Base-by-base conservation (phyloP, 1,284 basidiomycete genomes). In the Pseudozyma flocculosa region DNA sequence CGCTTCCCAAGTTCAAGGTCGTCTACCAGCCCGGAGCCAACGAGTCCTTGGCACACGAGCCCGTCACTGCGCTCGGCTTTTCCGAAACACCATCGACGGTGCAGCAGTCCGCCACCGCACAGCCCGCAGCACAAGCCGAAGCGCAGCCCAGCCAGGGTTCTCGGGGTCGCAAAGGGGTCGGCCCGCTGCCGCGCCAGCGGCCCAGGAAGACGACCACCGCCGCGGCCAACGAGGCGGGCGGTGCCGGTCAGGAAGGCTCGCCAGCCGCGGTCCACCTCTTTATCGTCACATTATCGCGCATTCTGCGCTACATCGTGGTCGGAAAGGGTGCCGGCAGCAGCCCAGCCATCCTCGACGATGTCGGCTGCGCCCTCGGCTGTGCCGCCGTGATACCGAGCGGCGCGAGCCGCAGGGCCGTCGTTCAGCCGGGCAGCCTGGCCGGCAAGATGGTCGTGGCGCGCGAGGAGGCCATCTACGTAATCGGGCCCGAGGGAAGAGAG, bases 31-130 rank as follows among this genome's bases (percentile, higher is more conserved):
- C 74, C 4, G 44, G 53, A 0, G 29, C 41, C 18, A 43, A 45
- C 2, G 44, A 61, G 17, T 40, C 41, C 1, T 58, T 68, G n/a
- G 66, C 54, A 2, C 66, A 68, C n/a, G 92, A 97, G 71, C 90
- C 92, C 0, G 87, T 97, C 45, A 97, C 92, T 0, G 92, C 89
- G 1, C 84, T 98, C 1, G 92, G 89, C 0, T 95, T 97, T 80
- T 84, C 85, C 18, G 87, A 89, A 39, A 49, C 50, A 1, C 18
- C 23, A 14, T 40, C 57, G 30, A n/a, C 26, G 39, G 18, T 29
- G 37, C 36, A 46, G 2, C 15, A 43, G 5, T 2, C 46, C 34
- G 19, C 45, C 18, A 21, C 3, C 15, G 32, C 32, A 11, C 32
- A 7, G 19, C 45, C 23, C 32, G 41, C 7, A 21, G 38, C 23